Conservation (phyloP, 176 grass and related monocot species). For the Aegilops bicornis region DNA sequence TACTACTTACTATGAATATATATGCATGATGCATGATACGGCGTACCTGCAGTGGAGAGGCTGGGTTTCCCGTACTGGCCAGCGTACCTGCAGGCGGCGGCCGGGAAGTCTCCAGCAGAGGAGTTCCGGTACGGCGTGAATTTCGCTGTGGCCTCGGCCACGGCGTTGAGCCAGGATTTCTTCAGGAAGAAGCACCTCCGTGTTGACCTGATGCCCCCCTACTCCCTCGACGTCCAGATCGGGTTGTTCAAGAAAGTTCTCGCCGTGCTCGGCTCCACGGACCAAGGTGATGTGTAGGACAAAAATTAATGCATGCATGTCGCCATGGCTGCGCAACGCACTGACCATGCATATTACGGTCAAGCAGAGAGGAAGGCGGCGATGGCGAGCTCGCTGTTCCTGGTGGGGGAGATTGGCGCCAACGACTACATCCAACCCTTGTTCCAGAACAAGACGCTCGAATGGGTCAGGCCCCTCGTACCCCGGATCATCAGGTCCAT, state of each 20-base stretch:
- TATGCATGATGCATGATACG: not conserved
- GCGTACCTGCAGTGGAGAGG: too few species aligned
- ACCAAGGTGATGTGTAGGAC: not conserved
- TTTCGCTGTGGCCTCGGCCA: constrained; percentile 69
- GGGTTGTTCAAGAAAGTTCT: constrained; percentile 60
- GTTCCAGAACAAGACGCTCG: constrained; percentile 27
- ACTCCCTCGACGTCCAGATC: constrained; percentile 59
- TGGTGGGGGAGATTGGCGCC: constrained; percentile 60
- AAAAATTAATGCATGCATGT: too few species aligned
- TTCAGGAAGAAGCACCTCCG: constrained; percentile 50
- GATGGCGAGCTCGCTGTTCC: constrained; percentile 52
- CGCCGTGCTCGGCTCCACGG: constrained; percentile 23
- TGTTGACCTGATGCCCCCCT: constrained; percentile 43
- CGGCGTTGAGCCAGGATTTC: constrained; percentile 51
- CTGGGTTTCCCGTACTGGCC: too few species aligned
- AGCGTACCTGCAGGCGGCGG: not conserved
- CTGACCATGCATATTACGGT: too few species aligned
- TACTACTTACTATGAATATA: too few species aligned
- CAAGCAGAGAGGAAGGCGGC: constrained; percentile 36
- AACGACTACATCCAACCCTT: constrained; percentile 73
- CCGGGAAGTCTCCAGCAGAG: not conserved
- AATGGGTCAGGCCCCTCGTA: too few species aligned
- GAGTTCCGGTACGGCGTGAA: constrained; percentile 65
- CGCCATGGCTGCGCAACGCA: too few species aligned
- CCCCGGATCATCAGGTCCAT: too few species aligned